Base-by-base conservation (phyloP, 2,329 filamentous ascomycete species). In the Calonectria pseudoreteaudii region DNA sequence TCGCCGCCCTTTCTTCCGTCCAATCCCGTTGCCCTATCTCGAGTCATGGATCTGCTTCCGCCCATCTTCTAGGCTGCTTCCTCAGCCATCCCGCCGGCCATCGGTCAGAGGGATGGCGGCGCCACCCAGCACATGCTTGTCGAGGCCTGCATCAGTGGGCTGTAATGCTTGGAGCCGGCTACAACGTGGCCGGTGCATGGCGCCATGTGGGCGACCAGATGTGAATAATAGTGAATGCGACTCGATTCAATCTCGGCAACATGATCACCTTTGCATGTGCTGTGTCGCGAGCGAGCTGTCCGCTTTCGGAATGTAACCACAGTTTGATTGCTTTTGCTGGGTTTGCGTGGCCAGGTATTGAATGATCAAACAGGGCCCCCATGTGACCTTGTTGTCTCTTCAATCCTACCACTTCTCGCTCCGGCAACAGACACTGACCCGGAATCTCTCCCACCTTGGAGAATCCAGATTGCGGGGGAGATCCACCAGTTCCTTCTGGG, bases 391-490 rank as follows among this genome's bases (percentile, higher is more conserved):
- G n/a, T 41, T 13, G 28, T n/a, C 52, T 56, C 52, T 56, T 31
- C 30, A 31, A 36, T 62, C 34, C 34, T 36, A 44, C 28, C n/a
- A 26, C 18, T 38, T 65, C 44, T 30, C 50, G 23, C 38, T 60
- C 49, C 60, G 34, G 30, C 23, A 49, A 34, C 56, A 60, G 23
- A 41, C 56, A 18, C 56, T 44, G 47, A 50, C 47, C 53, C 18
- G 62, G 50, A 69, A 47, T 68, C 41, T n/a, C 47, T 71, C 44
- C 44, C 10, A n/a, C 49, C 28, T 58, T 65, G 66, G 34, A 56
- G 41, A 72, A 74, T 75, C 70, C 76, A 80, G 74, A 78, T 76
- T 79, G 68, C 70, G 75, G 77, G 77, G 75, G 38, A 73, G 70
- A 72, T 72, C 66, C 53, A 38, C 68, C n/a, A 28, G 52, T 30